Base-by-base conservation (phyloP, 768 basidiomycete genomes). In the Termitomyces sp. region DNA sequence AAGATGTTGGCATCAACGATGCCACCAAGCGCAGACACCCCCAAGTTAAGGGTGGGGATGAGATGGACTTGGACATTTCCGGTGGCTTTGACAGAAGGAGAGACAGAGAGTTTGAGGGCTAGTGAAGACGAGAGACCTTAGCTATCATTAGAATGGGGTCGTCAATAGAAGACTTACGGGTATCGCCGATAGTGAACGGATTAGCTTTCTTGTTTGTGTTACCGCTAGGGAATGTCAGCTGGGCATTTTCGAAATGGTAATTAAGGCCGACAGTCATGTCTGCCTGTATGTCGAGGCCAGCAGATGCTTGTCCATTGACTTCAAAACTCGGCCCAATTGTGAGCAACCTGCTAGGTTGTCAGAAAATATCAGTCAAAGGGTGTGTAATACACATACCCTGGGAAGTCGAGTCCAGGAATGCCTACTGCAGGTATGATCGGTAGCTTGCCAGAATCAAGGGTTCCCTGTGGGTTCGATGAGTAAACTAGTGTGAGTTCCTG, bases 351-450 rank as follows among this genome's bases (percentile, higher is more conserved):
- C 12, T 32, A 32, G 15, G 15, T 43, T 22, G n/a, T 56, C 49
- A 22, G 16, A 12, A 29, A 25, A 46, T 40, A 11, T 7, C 22
- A 7, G 23, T 39, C 16, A 20, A 20, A 43, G 10, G 20, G 27
- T n/a, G 5, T 13, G n/a, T 7, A n/a, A n/a, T n/a, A 20, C 3
- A 60, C 70, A 13, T 64, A 78, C 77, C 75, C 78, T 40, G 79
- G 78, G 63, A 82, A 73, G 59, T 77, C 73, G 16, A 82, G 68
- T 7, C 77, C 80, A 1, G 77, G 77, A 52, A 83, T 68, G 1
- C 76, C 76, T 31, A 74, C 57, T 46, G 72, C 63, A 38, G n/a
- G n/a, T n/a, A 77, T 68, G 12, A 83, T 60, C 15, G 63, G 60
- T 49, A 78, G 65, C 39, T 70, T 72, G 4, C 76, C 79, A 0